Percentiles rank a stretch among this genome's conserved stretches.
phyloP scores from a whole-genome alignment of 768 basidiomycete species.

The Termitomyces sp. region DNA sequence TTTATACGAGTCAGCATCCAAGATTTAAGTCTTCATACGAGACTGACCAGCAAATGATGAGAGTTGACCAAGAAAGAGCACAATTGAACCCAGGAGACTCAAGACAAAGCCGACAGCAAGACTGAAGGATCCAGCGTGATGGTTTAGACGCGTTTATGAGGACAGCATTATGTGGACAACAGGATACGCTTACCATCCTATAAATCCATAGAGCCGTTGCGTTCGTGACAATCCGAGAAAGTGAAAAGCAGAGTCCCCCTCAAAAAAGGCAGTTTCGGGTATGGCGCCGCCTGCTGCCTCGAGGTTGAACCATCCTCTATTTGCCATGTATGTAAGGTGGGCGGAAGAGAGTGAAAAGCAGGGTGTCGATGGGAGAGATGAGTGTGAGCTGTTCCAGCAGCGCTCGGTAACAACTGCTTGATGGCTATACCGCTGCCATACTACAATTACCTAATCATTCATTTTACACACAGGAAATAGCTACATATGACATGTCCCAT shows the following conservation, averaged over 20 bases:
- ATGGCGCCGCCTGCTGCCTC: constrained; percentile 57
- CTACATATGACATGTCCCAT: neutral
- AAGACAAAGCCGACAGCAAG: constrained; percentile 70
- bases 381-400: constrained; percentile 29
- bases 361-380: neutral
- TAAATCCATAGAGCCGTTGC: constrained; percentile 83
- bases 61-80: constrained; percentile 69
- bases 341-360: neutral
- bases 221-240: constrained; percentile 74
- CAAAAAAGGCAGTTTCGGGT: constrained; percentile 79
- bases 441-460: constrained; percentile 11
- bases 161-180: neutral
- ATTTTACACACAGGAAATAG: neutral
- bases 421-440: neutral
- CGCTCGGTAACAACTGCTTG: constrained; percentile 5
- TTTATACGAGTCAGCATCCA: constrained; percentile 2
- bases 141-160: neutral
- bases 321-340: constrained; percentile 31
- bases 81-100: constrained; percentile 72
- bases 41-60: constrained; percentile 70
- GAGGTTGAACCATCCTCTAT: constrained; percentile 85
- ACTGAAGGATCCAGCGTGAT: constrained; percentile 34
- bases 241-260: constrained; percentile 85
- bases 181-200: constrained; percentile 56
- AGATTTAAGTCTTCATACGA: neutral